Conservation (phyloP, 768 basidiomycete species). For the Auriscalpium microsporum region DNA sequence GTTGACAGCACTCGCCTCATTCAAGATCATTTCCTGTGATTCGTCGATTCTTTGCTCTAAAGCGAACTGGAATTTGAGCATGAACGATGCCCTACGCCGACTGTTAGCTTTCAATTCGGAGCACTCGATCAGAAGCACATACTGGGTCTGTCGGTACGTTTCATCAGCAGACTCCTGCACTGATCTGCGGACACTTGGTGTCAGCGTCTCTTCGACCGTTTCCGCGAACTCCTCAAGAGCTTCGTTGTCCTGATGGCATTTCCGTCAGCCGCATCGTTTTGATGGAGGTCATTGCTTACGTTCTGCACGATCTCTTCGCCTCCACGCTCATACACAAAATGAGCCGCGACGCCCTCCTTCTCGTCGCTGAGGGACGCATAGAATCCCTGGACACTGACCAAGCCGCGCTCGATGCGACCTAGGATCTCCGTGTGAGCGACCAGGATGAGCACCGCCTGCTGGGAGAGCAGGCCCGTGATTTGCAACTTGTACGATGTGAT, state of each 20-base stretch:
- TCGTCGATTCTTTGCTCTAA: conserved; percentile 7
- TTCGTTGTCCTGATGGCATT: neutral
- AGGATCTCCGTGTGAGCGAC: conserved; percentile 1
- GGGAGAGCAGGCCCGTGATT: conserved; percentile 1
- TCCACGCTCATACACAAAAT: conserved; percentile 3
- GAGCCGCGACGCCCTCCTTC: neutral
- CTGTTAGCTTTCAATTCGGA: neutral
- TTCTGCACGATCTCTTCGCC: conserved; percentile 5
- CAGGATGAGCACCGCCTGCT: conserved; percentile 4
- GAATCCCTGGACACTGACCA: neutral
- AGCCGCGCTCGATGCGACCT: conserved; percentile 1
- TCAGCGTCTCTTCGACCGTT: conserved; percentile 4
- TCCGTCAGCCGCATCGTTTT: neutral
- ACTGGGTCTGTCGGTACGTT: conserved; percentile 7
- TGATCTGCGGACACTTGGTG: neutral
- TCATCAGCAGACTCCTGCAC: conserved; percentile 1
- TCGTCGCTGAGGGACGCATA: neutral
- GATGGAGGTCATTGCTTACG: neutral
- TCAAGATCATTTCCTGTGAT: conserved; percentile 8
- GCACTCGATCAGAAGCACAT: neutral
- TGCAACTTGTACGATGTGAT: conserved; percentile 1
- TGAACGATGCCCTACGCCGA: conserved; percentile 5
- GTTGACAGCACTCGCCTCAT: neutral
- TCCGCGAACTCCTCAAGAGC: conserved; percentile 3
- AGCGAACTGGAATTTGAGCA: conserved; percentile 8